These are phyloP conservation scores for Mycogone perniciosa DNA, from an alignment of 2,329 filamentous ascomycete genomes.

Conservation along the genomic window DNA sequence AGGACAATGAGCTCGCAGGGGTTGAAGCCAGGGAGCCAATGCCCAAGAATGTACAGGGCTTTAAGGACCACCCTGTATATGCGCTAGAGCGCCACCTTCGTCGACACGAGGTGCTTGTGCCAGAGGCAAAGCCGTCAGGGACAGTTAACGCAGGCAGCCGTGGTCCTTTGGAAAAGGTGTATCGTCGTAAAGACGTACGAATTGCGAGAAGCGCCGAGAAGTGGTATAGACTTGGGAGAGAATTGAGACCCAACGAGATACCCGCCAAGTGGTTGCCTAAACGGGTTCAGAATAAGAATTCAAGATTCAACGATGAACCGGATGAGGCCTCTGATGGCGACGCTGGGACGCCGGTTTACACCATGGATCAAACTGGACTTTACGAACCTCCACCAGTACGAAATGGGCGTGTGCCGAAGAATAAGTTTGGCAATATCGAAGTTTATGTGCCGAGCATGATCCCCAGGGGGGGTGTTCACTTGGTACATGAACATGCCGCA, in stretches of 20 bases:
- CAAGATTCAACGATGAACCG: constrained; percentile 20
- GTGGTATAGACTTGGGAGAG: constrained; percentile 84
- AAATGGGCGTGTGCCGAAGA: constrained; percentile 73
- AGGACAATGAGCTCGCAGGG: constrained; percentile 68
- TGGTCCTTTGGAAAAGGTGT: constrained; percentile 67
- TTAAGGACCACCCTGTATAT: constrained; percentile 78
- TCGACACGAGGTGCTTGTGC: constrained; percentile 74
- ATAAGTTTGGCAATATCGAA: constrained; percentile 90
- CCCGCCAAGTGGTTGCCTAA: constrained; percentile 69
- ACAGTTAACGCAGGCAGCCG: constrained; percentile 66
- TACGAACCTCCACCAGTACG: constrained; percentile 74
- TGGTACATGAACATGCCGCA: constrained; percentile 53
- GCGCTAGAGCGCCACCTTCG: constrained; percentile 80
- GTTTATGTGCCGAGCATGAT: constrained; percentile 91
- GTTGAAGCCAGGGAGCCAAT: constrained; percentile 72
- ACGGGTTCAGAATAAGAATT: constrained; percentile 29
- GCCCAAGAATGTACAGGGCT: constrained; percentile 79
- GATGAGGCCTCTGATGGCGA: constrained; percentile 26
- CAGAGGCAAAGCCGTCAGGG: constrained; percentile 63
- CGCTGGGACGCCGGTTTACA: constrained; percentile 52
- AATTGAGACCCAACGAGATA: constrained; percentile 71
- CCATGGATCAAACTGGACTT: constrained; percentile 58
- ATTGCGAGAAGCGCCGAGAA: constrained; percentile 72
- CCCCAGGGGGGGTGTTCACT: constrained; percentile 70
- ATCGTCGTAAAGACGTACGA: constrained; percentile 74